Conservation (phyloP, 495 filamentous ascomycete genomes). For the Chaetomidium leptoderma region DNA sequence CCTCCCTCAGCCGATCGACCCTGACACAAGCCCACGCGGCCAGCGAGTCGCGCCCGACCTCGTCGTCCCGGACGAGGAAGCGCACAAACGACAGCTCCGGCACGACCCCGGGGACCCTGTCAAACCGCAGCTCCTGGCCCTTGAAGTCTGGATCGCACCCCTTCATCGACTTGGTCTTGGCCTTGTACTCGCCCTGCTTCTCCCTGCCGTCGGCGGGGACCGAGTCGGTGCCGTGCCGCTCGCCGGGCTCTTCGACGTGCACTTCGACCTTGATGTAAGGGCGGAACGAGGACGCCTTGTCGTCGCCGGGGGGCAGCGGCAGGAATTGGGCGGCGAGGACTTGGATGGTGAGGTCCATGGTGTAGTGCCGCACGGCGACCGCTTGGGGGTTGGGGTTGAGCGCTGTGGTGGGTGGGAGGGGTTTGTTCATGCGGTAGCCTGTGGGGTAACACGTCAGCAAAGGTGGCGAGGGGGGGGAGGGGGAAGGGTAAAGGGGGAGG, state of each 20-base stretch:
- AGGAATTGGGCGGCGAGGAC: constrained; percentile 56
- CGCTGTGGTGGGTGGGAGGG: not conserved
- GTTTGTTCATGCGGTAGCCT: constrained; percentile 13
- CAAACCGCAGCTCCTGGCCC: constrained; percentile 59
- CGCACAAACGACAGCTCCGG: constrained; percentile 79
- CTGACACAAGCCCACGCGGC: constrained; percentile 86
- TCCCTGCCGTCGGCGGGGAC: constrained; percentile 29
- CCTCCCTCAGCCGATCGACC: constrained; percentile 69
- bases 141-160: constrained; percentile 68
- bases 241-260: constrained; percentile 65
- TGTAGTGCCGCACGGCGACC: constrained; percentile 40
- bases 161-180: constrained; percentile 56
- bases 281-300: constrained; percentile 55
- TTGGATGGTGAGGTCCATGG: constrained; percentile 50
- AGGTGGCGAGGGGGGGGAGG: not conserved
- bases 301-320: constrained; percentile 52
- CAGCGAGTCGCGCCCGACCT: constrained; percentile 67
- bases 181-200: constrained; percentile 64
- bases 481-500: not conserved
- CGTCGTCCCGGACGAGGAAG: constrained; percentile 81
- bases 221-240: constrained; percentile 37
- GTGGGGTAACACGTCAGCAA: not conserved
- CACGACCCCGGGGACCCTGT: constrained; percentile 58
- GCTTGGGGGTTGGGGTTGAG: constrained; percentile 24
- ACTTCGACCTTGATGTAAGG: constrained; percentile 80